Percentiles rank a stretch among this genome's conserved stretches.
Evolutionary conservation across 768 basidiomycete species (phyloP).

Genomic region (Mycena indigotica): DNA sequence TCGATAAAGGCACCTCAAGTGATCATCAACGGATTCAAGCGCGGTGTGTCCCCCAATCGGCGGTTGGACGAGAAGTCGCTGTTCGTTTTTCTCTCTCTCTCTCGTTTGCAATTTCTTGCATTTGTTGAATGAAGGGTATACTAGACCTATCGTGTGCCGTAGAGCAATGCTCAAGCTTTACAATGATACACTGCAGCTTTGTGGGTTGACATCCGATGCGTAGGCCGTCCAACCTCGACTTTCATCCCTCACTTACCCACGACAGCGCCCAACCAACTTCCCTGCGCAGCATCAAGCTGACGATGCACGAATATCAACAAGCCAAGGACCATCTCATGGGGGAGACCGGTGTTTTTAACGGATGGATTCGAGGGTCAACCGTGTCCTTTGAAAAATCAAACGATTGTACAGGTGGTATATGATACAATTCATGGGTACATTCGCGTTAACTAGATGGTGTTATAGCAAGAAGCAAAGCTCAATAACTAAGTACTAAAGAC

Average conservation of each 20-base stretch:
- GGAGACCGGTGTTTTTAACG: neutral
- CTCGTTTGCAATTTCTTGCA: neutral
- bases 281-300: constrained; percentile 9
- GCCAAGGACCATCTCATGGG: neutral
- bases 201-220: constrained; percentile 21
- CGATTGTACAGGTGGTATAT: neutral
- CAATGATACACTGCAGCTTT: constrained; percentile 22
- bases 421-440: neutral
- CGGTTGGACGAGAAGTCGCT: constrained; percentile 62
- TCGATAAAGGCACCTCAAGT: constrained; percentile 53
- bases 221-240: constrained; percentile 12
- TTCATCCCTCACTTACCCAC: neutral
- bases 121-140: neutral
- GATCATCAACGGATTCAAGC: constrained; percentile 76
- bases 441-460: neutral
- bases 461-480: neutral
- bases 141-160: constrained; percentile 57
- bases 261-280: constrained; percentile 40
- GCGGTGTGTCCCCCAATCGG: constrained; percentile 76
- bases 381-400: neutral
- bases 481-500: neutral
- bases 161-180: constrained; percentile 56
- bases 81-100: constrained; percentile 35
- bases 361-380: neutral
- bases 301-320: neutral